Evolutionary conservation across 768 basidiomycete species (phyloP).

Genomic region (Fistulinella prunicolor): DNA sequence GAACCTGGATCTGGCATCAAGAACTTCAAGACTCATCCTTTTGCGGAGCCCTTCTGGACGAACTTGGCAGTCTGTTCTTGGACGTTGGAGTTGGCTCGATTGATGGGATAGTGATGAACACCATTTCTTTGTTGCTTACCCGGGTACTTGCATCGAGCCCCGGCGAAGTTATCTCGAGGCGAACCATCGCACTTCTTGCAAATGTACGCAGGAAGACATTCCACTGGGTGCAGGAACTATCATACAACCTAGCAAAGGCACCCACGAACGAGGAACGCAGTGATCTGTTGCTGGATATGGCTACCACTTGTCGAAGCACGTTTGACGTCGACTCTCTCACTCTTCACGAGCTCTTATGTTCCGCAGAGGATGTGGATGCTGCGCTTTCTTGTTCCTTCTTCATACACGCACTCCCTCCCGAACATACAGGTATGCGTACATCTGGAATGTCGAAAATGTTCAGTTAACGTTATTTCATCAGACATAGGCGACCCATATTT

Average conservation of each 20-base stretch:
- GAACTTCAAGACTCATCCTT: not conserved
- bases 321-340: not conserved
- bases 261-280: not conserved
- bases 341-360: constrained; percentile 4
- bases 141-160: not conserved
- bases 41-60: not conserved
- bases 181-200: not conserved
- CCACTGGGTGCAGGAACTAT: not conserved
- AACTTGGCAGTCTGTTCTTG: not conserved
- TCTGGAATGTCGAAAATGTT: not conserved
- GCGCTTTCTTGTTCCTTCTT: constrained; percentile 26
- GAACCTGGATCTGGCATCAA: not conserved
- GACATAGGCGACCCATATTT: not conserved
- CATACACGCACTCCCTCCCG: constrained; percentile 13
- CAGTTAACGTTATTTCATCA: not conserved
- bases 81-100: constrained; percentile 10
- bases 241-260: not conserved
- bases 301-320: not conserved
- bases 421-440: not conserved
- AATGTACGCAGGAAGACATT: not conserved
- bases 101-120: constrained; percentile 26
- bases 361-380: constrained; percentile 11
- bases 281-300: not conserved
- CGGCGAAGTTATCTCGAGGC: not conserved
- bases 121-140: constrained; percentile 28